phyloP scores from a whole-genome alignment of 306 rosid species.

The Glycine latifolia region DNA sequence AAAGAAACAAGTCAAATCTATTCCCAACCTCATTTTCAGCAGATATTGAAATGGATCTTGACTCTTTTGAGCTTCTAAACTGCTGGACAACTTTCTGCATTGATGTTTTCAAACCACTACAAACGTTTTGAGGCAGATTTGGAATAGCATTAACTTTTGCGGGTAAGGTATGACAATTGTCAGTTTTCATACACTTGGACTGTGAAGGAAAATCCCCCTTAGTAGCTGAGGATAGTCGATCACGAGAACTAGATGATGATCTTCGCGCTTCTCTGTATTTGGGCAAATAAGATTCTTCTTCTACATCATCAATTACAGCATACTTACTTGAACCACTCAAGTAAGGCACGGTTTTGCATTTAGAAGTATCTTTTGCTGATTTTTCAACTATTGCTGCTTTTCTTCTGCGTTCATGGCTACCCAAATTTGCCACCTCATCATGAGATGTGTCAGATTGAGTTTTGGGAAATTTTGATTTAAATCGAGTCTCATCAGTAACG shows the following conservation, averaged over 20 bases:
- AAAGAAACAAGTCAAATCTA: slow-evolving; percentile 42
- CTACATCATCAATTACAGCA: slow-evolving; percentile 46
- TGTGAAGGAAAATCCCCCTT: slow-evolving; percentile 54
- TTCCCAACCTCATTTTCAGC: slow-evolving; percentile 60
- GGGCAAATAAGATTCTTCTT: slow-evolving; percentile 47
- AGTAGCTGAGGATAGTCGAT: slow-evolving; percentile 46
- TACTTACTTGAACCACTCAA: slow-evolving; percentile 42
- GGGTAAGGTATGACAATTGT: slow-evolving; percentile 59
- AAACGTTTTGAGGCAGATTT: slow-evolving; percentile 62
- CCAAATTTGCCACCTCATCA: slow-evolving; percentile 44
- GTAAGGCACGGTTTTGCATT: slow-evolving; percentile 50
- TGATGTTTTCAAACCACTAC: slow-evolving; percentile 72
- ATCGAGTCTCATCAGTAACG: slow-evolving; percentile 47
- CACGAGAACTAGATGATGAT: slow-evolving; percentile 54
- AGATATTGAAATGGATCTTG: slow-evolving; percentile 47
- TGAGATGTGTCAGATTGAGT: slow-evolving; percentile 52
- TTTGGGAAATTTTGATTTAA: slow-evolving; percentile 50
- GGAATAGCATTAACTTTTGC: slow-evolving; percentile 54
- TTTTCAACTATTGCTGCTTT: slow-evolving; percentile 55
- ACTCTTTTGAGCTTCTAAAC: slow-evolving; percentile 71
- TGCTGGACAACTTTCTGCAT: slow-evolving; percentile 78
- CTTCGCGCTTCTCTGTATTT: slow-evolving; percentile 51
- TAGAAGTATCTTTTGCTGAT: slow-evolving; percentile 53
- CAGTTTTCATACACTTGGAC: slow-evolving; percentile 54
- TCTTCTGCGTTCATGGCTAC: slow-evolving; percentile 57